Conservation (phyloP, 306 rosid genomes). For the Notholithocarpus densiflorus region DNA sequence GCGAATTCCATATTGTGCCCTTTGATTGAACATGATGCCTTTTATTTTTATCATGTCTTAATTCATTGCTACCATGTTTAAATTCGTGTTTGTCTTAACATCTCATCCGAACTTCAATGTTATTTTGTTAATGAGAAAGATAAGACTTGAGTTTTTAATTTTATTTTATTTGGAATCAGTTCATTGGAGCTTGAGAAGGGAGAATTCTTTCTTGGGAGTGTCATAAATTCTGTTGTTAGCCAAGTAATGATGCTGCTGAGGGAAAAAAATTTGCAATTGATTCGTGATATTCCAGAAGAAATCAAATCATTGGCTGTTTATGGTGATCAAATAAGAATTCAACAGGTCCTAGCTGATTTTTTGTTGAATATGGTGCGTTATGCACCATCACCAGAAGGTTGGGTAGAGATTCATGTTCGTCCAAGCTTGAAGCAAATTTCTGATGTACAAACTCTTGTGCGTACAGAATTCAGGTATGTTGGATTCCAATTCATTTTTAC, state of each 20-base stretch:
- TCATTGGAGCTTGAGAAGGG: conserved; percentile 85
- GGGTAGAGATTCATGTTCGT: conserved; percentile 88
- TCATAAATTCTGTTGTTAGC: conserved; percentile 95
- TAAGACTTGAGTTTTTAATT: conserved; percentile 22
- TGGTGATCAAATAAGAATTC: conserved; percentile 94
- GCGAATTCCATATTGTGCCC: background rate
- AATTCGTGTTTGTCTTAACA: conserved; percentile 16
- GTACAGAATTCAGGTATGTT: conserved; percentile 81
- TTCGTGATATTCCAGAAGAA: conserved; percentile 98
- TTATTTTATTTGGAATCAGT: conserved; percentile 42
- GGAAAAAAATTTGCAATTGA: conserved; percentile 84
- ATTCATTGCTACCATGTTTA: background rate
- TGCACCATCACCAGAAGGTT: conserved; percentile 90
- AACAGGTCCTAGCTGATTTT: conserved; percentile 92
- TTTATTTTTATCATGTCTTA: background rate
- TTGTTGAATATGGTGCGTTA: conserved; percentile 83
- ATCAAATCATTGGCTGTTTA: conserved; percentile 81
- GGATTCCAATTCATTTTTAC: conserved; percentile 14
- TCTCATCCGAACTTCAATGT: conserved; percentile 14
- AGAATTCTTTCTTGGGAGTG: conserved; percentile 85
- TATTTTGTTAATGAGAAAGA: conserved; percentile 19
- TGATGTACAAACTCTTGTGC: conserved; percentile 58
- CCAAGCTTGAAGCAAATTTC: conserved; percentile 72
- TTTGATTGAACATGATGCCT: background rate
- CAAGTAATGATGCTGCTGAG: conserved; percentile 89